phyloP scores from a whole-genome alignment of 345 rosid genomes.

The Eucalyptus albens region DNA sequence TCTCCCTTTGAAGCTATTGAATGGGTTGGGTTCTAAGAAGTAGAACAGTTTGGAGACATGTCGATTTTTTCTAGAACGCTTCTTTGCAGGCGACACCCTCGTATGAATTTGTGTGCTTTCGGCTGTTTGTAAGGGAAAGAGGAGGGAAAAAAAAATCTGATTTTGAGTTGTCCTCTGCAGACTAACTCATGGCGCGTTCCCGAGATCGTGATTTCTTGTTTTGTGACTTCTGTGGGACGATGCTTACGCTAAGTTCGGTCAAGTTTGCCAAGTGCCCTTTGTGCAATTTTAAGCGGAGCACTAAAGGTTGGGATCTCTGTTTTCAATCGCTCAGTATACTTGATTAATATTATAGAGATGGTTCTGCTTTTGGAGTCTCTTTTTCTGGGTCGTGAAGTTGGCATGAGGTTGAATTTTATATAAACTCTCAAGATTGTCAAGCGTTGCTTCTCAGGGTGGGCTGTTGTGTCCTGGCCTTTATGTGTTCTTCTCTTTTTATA shows the following conservation, averaged over 20 bases:
- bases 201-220: constrained; percentile 33
- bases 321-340: not conserved
- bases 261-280: constrained; percentile 16
- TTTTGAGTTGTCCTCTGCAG: not conserved
- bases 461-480: not conserved
- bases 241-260: constrained; percentile 6
- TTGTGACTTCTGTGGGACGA: constrained; percentile 42
- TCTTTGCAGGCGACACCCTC: not conserved
- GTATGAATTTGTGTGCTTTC: not conserved
- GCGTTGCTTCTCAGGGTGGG: not conserved
- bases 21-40: not conserved
- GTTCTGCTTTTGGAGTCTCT: not conserved
- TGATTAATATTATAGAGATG: not conserved
- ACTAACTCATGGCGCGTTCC: constrained; percentile 8
- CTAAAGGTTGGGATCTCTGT: constrained; percentile 13
- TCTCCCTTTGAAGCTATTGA: not conserved
- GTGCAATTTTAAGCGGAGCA: constrained; percentile 20
- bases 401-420: not conserved
- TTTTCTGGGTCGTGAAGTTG: not conserved
- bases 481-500: not conserved
- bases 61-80: not conserved
- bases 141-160: not conserved
- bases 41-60: not conserved
- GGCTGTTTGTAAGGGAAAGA: not conserved
- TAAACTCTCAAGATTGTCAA: not conserved